phyloP scores from a whole-genome alignment of 2,329 filamentous ascomycete species.

The Calonectria multiphialidica region DNA sequence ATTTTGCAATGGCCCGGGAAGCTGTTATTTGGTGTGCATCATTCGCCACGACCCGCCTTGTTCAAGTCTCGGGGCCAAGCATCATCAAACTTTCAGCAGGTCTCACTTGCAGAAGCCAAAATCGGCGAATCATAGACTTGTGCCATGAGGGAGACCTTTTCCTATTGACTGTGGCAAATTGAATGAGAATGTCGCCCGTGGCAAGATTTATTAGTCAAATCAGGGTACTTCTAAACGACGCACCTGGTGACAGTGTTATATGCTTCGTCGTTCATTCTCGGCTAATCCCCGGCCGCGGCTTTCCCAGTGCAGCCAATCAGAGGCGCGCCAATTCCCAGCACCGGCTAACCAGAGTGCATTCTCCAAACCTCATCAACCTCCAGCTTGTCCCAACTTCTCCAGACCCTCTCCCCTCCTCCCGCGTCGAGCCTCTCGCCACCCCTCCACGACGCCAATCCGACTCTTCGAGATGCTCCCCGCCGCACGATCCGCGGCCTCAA shows the following conservation, averaged over 20 bases:
- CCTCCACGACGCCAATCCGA: conserved; percentile 26
- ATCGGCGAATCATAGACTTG: too few relatives aligned
- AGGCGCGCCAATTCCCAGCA: conserved; percentile 17
- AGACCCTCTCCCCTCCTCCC: conserved; percentile 31
- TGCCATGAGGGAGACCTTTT: too few relatives aligned
- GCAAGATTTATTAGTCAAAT: not conserved
- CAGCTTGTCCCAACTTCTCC: conserved; percentile 31
- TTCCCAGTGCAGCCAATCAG: conserved; percentile 8
- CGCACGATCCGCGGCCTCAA: conserved; percentile 63
- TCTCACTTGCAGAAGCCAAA: too few relatives aligned
- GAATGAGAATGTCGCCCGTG: too few relatives aligned
- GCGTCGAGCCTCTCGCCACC: conserved; percentile 36
- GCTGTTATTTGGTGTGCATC: not conserved
- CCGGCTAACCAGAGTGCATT: conserved; percentile 15
- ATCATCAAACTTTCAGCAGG: too few relatives aligned
- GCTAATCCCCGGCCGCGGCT: conserved; percentile 14
- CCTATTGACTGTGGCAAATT: too few relatives aligned
- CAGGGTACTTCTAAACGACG: not conserved
- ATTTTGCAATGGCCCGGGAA: not conserved
- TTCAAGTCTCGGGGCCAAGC: too few relatives aligned
- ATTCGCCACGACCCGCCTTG: not conserved
- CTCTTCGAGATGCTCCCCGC: conserved; percentile 58
- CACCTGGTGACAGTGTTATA: not conserved
- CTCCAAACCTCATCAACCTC: conserved; percentile 46
- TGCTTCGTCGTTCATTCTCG: not conserved